A percentile compares a stretch with the other conserved stretches of the same genome.
Evolutionary conservation across 2,329 filamentous ascomycete species (phyloP).

Genomic region (Fusarium graminum): DNA sequence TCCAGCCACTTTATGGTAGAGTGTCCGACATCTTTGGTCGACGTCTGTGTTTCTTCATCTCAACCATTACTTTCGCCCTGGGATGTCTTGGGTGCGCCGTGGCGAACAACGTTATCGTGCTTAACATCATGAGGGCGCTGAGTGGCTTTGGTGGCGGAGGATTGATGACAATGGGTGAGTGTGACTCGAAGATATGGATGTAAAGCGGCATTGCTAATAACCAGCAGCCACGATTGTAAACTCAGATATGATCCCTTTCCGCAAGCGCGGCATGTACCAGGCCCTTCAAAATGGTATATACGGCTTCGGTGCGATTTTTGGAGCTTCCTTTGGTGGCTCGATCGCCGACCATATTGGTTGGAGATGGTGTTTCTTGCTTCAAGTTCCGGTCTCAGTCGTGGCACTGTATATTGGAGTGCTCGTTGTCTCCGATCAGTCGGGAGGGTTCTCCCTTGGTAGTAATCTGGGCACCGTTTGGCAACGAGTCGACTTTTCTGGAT

Average conservation of each 20-base stretch:
- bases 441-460: conserved; percentile 47
- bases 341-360: conserved; percentile 75
- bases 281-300: conserved; percentile 71
- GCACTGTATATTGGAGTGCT: conserved; percentile 66
- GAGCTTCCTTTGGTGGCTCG: conserved; percentile 73
- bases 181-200: not conserved
- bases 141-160: conserved; percentile 79
- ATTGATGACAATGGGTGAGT: conserved; percentile 75
- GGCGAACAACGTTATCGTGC: conserved; percentile 67
- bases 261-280: conserved; percentile 69
- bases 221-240: conserved; percentile 66
- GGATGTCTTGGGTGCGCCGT: conserved; percentile 76
- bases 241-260: conserved; percentile 73
- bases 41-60: conserved; percentile 73
- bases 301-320: conserved; percentile 72
- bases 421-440: conserved; percentile 63
- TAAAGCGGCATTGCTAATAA: not conserved
- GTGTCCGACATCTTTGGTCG: conserved; percentile 78
- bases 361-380: conserved; percentile 75
- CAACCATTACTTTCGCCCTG: conserved; percentile 70
- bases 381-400: conserved; percentile 70
- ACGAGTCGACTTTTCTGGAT: conserved; percentile 69
- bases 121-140: conserved; percentile 75
- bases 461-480: conserved; percentile 61
- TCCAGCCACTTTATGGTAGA: conserved; percentile 78